phyloP scores from a whole-genome alignment of 2,329 filamentous ascomycete genomes.

The Nectriaceae sp. region DNA sequence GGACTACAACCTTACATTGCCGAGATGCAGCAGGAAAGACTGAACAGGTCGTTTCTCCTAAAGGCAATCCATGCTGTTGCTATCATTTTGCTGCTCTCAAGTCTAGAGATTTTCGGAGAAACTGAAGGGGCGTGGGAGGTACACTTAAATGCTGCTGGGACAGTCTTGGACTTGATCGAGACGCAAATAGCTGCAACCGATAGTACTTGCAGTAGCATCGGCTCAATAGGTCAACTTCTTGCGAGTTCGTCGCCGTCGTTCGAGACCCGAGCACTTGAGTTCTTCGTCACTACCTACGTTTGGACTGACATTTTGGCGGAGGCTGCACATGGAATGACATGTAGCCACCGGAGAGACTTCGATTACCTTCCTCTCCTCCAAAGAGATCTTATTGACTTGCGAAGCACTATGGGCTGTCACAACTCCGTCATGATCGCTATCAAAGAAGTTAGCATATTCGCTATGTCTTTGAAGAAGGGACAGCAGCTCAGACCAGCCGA shows the following conservation, averaged over 20 bases:
- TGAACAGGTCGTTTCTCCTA: neutral
- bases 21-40: constrained; percentile 1
- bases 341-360: constrained; percentile 1
- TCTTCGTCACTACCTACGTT: constrained; percentile 8
- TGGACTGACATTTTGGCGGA: constrained; percentile 10
- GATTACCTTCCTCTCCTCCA: constrained; percentile 8
- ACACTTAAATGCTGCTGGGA: constrained; percentile 6
- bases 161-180: constrained; percentile 8
- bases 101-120: constrained; percentile 10
- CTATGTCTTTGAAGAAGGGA: neutral
- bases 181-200: neutral
- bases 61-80: constrained; percentile 7
- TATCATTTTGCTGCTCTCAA: constrained; percentile 4
- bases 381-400: constrained; percentile 3
- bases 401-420: constrained; percentile 7
- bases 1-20: constrained; percentile 5
- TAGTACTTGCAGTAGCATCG: neutral
- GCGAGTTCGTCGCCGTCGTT: neutral
- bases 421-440: constrained; percentile 9
- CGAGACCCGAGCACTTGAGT: constrained; percentile 1
- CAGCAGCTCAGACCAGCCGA: neutral
- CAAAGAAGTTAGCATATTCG: constrained; percentile 8
- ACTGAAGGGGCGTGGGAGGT: constrained; percentile 11
- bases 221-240: constrained; percentile 2
- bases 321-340: constrained; percentile 2